Base-by-base conservation (phyloP, 75 land plant species). In the Sequoiadendron giganteum region DNA sequence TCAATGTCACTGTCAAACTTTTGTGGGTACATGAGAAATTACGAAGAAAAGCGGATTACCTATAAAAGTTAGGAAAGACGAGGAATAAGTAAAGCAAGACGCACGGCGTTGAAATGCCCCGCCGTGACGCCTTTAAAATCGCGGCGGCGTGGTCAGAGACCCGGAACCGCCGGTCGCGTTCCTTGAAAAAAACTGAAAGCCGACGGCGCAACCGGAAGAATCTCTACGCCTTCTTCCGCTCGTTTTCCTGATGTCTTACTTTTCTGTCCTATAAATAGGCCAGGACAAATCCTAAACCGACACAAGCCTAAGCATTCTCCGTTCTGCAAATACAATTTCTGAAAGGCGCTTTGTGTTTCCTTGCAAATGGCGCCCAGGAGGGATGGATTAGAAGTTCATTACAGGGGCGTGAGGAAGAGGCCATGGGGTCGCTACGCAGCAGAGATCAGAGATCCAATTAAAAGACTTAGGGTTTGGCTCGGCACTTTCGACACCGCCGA, bases 401-500 rank as follows among this genome's bases (percentile, higher is more conserved):
- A 45, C 49, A 82, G 84, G 34, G 88, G 89, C 1, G 89, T 88
- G 43, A 42, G 89, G 56, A 88, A 87, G 89, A 45, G 89, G 89
- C 89, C 89, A 7, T 88, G 89, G 89, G 91, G 91, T 52, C 42
- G 91, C 43, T 90, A 68, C 88, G 72, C 91, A 3, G 91, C 91
- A 13, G 91, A 90, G 34, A 90, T 90, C 56, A 91, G 91, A 34
- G 88, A 90, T 47, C 86, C 88, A 4, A 56, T 86, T 3, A 88
- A 87, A 36, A 85, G 88, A 1, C 73, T 88, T 1, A 56, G 92
- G 1, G 84, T 91, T 55, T 91, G 92, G 92, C 75, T 91, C 78
- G 92, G 92, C 30, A 91, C 92, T 47, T 91, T 91, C 91, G 91
- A 91, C 86, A 90, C 87, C 18, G 92, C 91, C n/a, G 92, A 91